Evolutionary conservation across 495 filamentous ascomycete species (phyloP).

Genomic region (Xylaria longipes): DNA sequence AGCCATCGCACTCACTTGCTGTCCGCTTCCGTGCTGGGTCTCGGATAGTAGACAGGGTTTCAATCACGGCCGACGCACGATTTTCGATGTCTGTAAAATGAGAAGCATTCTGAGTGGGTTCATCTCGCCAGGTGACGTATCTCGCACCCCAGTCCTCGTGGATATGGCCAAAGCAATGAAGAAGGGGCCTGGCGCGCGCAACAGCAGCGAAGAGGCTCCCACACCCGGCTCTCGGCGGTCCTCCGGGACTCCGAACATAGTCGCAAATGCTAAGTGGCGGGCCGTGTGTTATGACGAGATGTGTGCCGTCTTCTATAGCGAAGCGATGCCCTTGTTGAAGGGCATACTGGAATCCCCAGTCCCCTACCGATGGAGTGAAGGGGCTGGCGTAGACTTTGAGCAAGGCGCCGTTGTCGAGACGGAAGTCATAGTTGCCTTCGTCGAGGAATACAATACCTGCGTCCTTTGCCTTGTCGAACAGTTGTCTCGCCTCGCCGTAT

Average conservation of each 20-base stretch:
- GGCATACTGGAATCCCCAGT: constrained; percentile 66
- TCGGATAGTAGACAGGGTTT: constrained; percentile 49
- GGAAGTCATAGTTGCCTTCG: constrained; percentile 66
- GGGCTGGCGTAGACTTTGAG: constrained; percentile 74
- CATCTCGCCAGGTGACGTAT: constrained; percentile 60
- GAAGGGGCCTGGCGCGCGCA: constrained; percentile 55
- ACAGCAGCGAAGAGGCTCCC: constrained; percentile 62
- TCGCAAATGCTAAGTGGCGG: constrained; percentile 70
- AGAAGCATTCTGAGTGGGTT: constrained; percentile 40
- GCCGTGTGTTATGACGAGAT: constrained; percentile 77
- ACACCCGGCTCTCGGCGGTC: constrained; percentile 56
- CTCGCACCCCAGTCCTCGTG: constrained; percentile 76
- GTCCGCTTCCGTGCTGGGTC: constrained; percentile 23
- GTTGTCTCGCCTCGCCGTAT: constrained; percentile 31
- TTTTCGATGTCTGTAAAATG: constrained; percentile 46
- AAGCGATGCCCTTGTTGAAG: constrained; percentile 58
- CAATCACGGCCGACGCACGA: constrained; percentile 50
- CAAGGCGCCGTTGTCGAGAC: constrained; percentile 61
- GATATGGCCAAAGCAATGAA: constrained; percentile 80
- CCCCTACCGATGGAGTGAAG: constrained; percentile 66
- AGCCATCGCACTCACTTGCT: constrained; percentile 19
- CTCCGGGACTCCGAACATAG: constrained; percentile 33
- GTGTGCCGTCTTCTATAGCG: constrained; percentile 54
- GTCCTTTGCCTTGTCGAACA: constrained; percentile 44
- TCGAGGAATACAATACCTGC: constrained; percentile 69